Conservation (phyloP, 768 basidiomycete species). For the Collybia nuda region DNA sequence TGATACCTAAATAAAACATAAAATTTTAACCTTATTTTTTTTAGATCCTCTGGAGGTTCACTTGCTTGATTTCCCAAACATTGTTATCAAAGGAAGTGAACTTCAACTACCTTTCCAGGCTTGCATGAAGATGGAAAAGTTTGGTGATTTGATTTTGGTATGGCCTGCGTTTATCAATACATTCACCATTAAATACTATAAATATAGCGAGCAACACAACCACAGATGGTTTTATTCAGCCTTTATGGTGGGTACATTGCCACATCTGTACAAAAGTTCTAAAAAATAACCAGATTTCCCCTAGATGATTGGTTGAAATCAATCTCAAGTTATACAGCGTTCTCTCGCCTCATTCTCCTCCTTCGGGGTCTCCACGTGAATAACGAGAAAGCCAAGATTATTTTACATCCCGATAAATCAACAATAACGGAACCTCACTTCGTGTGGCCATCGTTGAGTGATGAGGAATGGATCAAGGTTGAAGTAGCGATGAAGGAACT, state of each 20-base stretch:
- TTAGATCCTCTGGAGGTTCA: conserved; percentile 95
- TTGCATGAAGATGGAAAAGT: conserved; percentile 99
- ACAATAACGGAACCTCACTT: conserved; percentile 98
- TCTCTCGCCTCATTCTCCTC: conserved; percentile 96
- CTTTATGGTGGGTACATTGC: conserved; percentile 65
- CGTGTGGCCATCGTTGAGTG: conserved; percentile 91
- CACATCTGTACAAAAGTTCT: no score
- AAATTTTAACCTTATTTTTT: conserved; percentile 3
- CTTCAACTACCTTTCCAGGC: conserved; percentile 99
- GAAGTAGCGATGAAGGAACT: conserved; percentile 99
- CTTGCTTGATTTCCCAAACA: conserved; percentile 99
- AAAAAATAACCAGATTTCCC: conserved; percentile 2
- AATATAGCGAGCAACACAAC: conserved; percentile 91
- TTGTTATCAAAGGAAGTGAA: conserved; percentile 99
- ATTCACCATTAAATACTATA: neutral
- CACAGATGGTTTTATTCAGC: conserved; percentile 98
- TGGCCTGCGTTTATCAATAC: conserved; percentile 11
- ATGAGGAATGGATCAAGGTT: conserved; percentile 99
- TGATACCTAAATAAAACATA: neutral
- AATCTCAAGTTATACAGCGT: conserved; percentile 98
- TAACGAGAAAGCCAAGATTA: conserved; percentile 99
- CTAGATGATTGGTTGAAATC: conserved; percentile 98
- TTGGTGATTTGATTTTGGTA: conserved; percentile 93
- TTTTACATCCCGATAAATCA: conserved; percentile 94
- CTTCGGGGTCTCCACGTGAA: conserved; percentile 98